A percentile compares a stretch with the other conserved stretches of the same genome.
These are phyloP conservation scores for Sporothrix brunneoviolacea DNA, from an alignment of 2,329 filamentous ascomycete genomes.

Conservation along the genomic window DNA sequence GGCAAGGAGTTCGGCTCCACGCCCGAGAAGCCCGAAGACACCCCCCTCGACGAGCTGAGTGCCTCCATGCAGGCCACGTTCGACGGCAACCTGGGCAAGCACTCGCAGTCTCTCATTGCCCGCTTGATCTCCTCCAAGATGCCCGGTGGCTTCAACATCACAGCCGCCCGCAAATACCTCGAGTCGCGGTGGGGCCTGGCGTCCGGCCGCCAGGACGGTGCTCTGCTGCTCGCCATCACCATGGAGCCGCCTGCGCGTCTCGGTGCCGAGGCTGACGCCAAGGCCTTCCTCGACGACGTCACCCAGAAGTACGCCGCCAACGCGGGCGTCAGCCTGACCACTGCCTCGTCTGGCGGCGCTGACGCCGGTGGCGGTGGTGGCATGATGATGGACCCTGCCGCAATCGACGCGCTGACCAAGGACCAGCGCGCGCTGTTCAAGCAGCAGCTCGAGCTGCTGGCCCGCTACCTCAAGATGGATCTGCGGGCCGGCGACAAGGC, in stretches of 20 bases:
- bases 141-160: slow-evolving; percentile 99
- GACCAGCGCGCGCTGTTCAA: slow-evolving; percentile 95
- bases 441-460: slow-evolving; percentile 92
- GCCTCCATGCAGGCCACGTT: slow-evolving; percentile 97
- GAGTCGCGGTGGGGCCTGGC: slow-evolving; percentile 90
- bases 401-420: slow-evolving; percentile 93
- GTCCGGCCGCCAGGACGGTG: slow-evolving; percentile 82
- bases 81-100: slow-evolving; percentile 95
- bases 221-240: slow-evolving; percentile 79
- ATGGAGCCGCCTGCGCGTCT: slow-evolving; percentile 87
- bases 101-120: slow-evolving; percentile 86
- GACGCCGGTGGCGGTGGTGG: slow-evolving; percentile 67
- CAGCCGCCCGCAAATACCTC: slow-evolving; percentile 86
- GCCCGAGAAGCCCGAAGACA: slow-evolving; percentile 97
- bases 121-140: slow-evolving; percentile 97
- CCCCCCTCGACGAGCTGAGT: slow-evolving; percentile 89
- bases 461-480: slow-evolving; percentile 94
- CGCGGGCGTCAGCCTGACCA: slow-evolving; percentile 76
- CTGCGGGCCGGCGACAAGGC: slow-evolving; percentile 95
- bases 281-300: slow-evolving; percentile 83
- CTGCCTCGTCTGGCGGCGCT: slow-evolving; percentile 65
- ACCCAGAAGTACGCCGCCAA: slow-evolving; percentile 82
- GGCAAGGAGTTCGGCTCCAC: slow-evolving; percentile 98
- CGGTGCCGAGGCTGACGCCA: slow-evolving; percentile 83
- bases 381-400: slow-evolving; percentile 99